Evolutionary conservation across 1,284 basidiomycete species (phyloP).

Genomic region (Anthracocystis walkeri): DNA sequence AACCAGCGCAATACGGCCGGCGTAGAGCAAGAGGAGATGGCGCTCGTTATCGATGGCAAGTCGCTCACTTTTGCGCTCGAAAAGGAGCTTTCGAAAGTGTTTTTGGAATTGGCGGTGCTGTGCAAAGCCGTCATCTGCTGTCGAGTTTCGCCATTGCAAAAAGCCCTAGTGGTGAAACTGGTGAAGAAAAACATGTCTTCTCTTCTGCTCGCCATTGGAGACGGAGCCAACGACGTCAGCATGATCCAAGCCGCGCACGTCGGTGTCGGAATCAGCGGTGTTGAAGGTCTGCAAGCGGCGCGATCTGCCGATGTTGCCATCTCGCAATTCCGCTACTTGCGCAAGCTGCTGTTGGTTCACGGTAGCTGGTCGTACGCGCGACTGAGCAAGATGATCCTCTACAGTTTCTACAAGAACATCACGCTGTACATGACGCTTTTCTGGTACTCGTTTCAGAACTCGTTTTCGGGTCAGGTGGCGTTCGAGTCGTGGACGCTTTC

Average conservation of each 20-base stretch:
- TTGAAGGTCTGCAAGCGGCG: conserved; percentile 97
- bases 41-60: conserved; percentile 95
- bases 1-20: conserved; percentile 84
- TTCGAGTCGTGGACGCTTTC: conserved; percentile 98
- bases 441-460: conserved; percentile 88
- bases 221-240: conserved; percentile 75
- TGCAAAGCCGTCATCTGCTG: conserved; percentile 99
- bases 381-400: conserved; percentile 90
- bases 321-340: conserved; percentile 95
- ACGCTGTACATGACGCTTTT: conserved; percentile 97
- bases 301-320: conserved; percentile 96
- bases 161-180: conserved; percentile 96
- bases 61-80: conserved; percentile 92
- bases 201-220: conserved; percentile 89
- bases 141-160: conserved; percentile 97
- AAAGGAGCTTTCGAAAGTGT: conserved; percentile 87
- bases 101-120: conserved; percentile 95
- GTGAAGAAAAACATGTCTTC: conserved; percentile 96
- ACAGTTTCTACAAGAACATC: conserved; percentile 79
- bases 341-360: conserved; percentile 94
- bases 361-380: conserved; percentile 98
- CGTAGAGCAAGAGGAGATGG: conserved; percentile 88
- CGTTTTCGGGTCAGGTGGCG: conserved; percentile 97
- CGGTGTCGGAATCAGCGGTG: conserved; percentile 96
- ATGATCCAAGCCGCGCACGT: conserved; percentile 80